Evolutionary conservation across 2,329 filamentous ascomycete genomes (phyloP).

Genomic region (Onygenales sp.): DNA sequence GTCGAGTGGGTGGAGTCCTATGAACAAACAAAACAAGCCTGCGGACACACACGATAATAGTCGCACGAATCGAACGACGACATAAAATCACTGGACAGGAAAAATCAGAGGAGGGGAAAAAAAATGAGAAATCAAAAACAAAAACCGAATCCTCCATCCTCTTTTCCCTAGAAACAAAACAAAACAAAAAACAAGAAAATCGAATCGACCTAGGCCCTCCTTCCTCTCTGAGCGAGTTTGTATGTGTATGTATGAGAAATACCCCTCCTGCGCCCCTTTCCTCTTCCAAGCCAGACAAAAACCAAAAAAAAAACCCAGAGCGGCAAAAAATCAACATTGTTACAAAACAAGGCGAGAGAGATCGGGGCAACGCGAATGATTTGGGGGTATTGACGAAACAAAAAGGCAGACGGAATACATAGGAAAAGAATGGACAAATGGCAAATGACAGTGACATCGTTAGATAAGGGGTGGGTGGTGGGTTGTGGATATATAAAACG

Average conservation of each 20-base stretch:
- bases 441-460: background rate
- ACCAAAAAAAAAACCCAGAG: background rate
- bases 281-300: background rate
- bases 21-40: background rate
- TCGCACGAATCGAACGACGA: background rate
- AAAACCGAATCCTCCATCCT: background rate
- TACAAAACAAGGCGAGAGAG: background rate
- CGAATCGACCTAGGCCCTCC: background rate
- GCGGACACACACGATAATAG: background rate
- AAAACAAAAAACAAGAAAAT: background rate
- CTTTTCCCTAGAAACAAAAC: background rate
- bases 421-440: background rate
- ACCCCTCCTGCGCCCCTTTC: background rate
- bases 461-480: slow-evolving; percentile 8
- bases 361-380: background rate
- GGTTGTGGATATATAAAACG: background rate
- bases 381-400: background rate
- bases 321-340: background rate
- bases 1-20: background rate
- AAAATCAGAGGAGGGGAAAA: background rate
- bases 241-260: background rate
- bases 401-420: background rate
- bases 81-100: background rate
- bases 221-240: background rate
- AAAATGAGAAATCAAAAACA: background rate